Conservation (phyloP, 208 protist species). For the Wallacemonas sp. region DNA sequence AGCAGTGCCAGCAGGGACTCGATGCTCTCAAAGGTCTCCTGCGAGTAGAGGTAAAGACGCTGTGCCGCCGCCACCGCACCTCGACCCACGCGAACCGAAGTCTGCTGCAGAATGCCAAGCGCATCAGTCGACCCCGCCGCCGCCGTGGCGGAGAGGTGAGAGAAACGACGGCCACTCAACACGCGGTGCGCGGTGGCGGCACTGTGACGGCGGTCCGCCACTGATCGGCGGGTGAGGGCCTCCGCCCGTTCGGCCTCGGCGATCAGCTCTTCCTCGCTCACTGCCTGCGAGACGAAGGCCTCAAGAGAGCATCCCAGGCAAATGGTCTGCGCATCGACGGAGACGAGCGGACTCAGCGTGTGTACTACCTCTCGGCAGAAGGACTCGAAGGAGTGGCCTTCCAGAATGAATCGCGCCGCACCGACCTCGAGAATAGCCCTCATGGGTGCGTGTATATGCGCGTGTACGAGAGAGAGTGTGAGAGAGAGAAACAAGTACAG, state of each 20-base stretch:
- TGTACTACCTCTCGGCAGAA: slow-evolving; percentile 30
- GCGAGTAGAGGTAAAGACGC: slow-evolving; percentile 25
- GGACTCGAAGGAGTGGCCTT: slow-evolving; percentile 29
- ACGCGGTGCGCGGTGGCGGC: neutral
- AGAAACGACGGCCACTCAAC: slow-evolving; percentile 2
- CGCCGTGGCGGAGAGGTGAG: neutral
- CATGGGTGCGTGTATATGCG: slow-evolving; percentile 13
- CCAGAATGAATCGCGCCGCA: slow-evolving; percentile 30
- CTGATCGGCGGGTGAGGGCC: neutral
- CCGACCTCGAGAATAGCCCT: slow-evolving; percentile 36
- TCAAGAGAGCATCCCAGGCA: slow-evolving; percentile 19
- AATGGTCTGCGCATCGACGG: slow-evolving; percentile 12
- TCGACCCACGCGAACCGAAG: neutral
- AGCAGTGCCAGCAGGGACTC: slow-evolving; percentile 18
- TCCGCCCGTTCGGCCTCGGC: slow-evolving; percentile 15
- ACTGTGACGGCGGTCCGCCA: neutral
- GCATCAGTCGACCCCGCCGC: neutral
- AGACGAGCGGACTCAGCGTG: slow-evolving; percentile 21
- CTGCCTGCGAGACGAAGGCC: slow-evolving; percentile 3
- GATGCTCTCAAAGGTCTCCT: slow-evolving; percentile 26
- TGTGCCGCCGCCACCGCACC: neutral
- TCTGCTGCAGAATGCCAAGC: neutral
- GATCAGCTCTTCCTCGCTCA: slow-evolving; percentile 9
- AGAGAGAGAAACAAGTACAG: neutral
- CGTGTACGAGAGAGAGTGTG: neutral